Evolutionary conservation across 2,329 filamentous ascomycete genomes (phyloP), one percentile per base, ranked within the genome.

Genomic region (Fusarium sambucinum): DNA sequence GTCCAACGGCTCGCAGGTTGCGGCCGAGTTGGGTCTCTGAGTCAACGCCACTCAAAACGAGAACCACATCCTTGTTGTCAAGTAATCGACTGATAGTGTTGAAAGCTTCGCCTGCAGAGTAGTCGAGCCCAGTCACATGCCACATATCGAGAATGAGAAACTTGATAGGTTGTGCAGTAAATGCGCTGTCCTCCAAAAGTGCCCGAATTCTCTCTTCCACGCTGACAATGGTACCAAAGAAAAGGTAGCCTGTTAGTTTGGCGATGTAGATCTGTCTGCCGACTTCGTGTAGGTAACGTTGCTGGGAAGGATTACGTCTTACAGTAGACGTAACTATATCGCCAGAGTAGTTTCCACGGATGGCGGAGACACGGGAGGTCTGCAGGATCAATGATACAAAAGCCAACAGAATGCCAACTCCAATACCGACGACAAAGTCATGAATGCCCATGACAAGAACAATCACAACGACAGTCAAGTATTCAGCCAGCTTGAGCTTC

Each of bases 171-270:
- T 90, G 87, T 68, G 88, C 83, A 27, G 84, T 83, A 76, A 97
- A 98, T 4, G 89, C 87, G 64, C 95, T 90, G 30, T 97, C 93
- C 29, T 94, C 90, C 46, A 98, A 90, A 32, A 98, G 82, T 6
- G 85, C 88, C 23, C 94, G 88, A 64, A 98, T 94, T 68, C 91
- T 91, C 66, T 93, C 92, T 78, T 99, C 96, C 0, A 99, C 95
- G 47, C 93, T 93, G 54, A 97, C 95, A 69, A 99, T 97, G 4
- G 94, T 98, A 17, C 96, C 96, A 72, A 99, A 99, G 83, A 99
- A 99, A n/a, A 99, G 87, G 75, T 95, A 98, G 0, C 96, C 95
- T 0, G 92, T 91, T 17, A 99, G 86, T 78, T 98, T 98, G 74
- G 97, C 91, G 50, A 98, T 90, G 60, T 92, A 91, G 33, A 96